Evolutionary conservation across 2,329 filamentous ascomycete genomes (phyloP), one percentile per base, ranked within the genome.

Genomic region (Neoscytalidium dimidiatum): DNA sequence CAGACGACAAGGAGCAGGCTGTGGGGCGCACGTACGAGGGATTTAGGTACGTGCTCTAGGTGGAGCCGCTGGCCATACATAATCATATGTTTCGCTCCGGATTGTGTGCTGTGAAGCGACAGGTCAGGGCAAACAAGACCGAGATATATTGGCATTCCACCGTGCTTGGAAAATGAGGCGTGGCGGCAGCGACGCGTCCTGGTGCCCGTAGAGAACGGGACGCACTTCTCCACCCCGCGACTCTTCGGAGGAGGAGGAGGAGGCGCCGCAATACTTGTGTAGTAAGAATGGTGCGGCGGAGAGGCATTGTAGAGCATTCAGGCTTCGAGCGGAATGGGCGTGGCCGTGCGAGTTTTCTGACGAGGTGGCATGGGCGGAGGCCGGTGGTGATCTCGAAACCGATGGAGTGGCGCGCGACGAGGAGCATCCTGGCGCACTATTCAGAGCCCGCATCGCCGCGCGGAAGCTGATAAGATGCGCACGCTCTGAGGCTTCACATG

Each of bases 11-110:
- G 31, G 41, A 48, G 57, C 57, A 41, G 56, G 56, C 38, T 5
- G 56, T 60, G 56, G 56, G 56, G 56, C 56, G 49, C 49, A 21
- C 56, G 41, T 41, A 26, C 44, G 46, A 33, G 35, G 44, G 56
- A 21, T 60, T 51, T 41, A 23, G 43, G 44, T 62, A 28, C 31
- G 43, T 62, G 43, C 46, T 62, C 28, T 62, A 44, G 43, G 41
- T 46, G 56, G 56, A 46, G 38, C 56, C 56, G 56, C 26, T 17
- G 26, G 53, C 35, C 35, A 43, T 6, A 17, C 38, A 41, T 41
- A 57, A 57, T 31, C 56, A 60, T 38, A 60, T 46, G 41, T 11
- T 33, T 14, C n/a, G 56, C n/a, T 33, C 41, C 56, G 28, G 26
- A 38, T 29, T 60, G 26, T 21, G 7, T 33, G 41, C 19, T 23